Percentiles rank a stretch among this genome's conserved stretches.
phyloP scores from a whole-genome alignment of 176 grass and related monocot species.

The Aegilops umbellulata region DNA sequence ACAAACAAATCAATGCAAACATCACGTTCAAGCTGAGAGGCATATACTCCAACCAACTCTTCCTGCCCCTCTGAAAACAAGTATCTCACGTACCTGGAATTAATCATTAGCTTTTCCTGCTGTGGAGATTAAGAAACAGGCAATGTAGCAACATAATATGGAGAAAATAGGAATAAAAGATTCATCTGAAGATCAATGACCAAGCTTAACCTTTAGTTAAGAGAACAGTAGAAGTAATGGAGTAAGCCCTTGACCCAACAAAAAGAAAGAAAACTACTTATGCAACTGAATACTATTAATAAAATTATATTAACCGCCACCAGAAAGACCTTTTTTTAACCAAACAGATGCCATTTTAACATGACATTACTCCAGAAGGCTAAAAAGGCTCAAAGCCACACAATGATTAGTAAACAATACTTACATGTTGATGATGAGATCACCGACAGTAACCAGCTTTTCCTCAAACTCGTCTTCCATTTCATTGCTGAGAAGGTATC shows the following conservation, averaged over 20 bases:
- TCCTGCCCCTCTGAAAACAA: conserved; percentile 93
- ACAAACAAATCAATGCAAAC: conserved; percentile 90
- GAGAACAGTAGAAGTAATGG: not conserved
- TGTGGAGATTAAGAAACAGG: conserved; percentile 10
- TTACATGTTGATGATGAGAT: conserved; percentile 85
- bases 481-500: conserved; percentile 76
- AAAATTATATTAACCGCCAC: not conserved
- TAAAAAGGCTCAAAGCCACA: not conserved
- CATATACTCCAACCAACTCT: conserved; percentile 93
- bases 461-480: conserved; percentile 76
- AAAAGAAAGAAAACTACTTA: not conserved
- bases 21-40: conserved; percentile 83
- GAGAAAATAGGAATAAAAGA: conserved; percentile 1
- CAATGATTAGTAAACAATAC: conserved; percentile 21
- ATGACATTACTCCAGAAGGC: not conserved
- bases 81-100: conserved; percentile 86
- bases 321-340: not conserved
- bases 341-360: conserved; percentile 11
- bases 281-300: not conserved
- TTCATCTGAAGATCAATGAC: not conserved
- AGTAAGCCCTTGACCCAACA: not conserved
- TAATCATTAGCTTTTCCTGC: conserved; percentile 16
- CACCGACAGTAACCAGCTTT: conserved; percentile 78
- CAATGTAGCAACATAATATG: not conserved
- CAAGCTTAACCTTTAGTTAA: conserved; percentile 4